Base-by-base conservation (phyloP, 176 grass and related monocot species). In the Microstegium vimineum region DNA sequence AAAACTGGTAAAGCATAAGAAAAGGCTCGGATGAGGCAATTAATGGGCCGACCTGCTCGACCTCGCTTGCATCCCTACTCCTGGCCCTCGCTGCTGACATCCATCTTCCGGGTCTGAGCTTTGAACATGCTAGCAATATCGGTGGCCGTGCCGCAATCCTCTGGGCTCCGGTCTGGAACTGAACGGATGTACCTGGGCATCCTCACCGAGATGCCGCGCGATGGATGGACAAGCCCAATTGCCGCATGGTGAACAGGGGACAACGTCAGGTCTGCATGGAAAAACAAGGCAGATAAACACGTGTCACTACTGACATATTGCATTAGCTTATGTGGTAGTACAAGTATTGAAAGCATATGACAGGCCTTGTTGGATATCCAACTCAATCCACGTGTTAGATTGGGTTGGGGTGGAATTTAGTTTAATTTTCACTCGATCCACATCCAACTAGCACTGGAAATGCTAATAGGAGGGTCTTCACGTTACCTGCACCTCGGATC, bases 191-290 rank as follows among this genome's bases (percentile, higher is more conserved):
- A 92, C 85, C 93, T 95, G 12, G 93, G 91, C 78, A 99, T 80
- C 88, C 96, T 91, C 57, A 95, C 85, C 2, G 96, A 99, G 73
- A 95, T 90, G 69, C 96, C 96, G 17, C 92, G 86, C 34, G 85
- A 95, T 71, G 90, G 89, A 83, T 99, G 93, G 28, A 99, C 84
- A 67, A 92, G 71, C 71, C 91, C 85, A 69, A 92, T 72, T 59
- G 89, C 93, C 67, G 93, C 96, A 71, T 94, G 91, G 77, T 99
- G 91, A 74, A 99, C 89, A 47, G 91, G 91, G 52, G 96, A 95
- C 79, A 94, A 60, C 20, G 93, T 95, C 59, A 95, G 91, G 77
- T 99, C 91, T 95, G 83, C 52, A 73, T 88, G 9, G 38, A 57
- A 30, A 54, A 43, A 77, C 5, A 51, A 56, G 16, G 65, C 52